Base-by-base conservation (phyloP, 371 early-diverging fungal genomes). In the Syncephalastrum sp. region DNA sequence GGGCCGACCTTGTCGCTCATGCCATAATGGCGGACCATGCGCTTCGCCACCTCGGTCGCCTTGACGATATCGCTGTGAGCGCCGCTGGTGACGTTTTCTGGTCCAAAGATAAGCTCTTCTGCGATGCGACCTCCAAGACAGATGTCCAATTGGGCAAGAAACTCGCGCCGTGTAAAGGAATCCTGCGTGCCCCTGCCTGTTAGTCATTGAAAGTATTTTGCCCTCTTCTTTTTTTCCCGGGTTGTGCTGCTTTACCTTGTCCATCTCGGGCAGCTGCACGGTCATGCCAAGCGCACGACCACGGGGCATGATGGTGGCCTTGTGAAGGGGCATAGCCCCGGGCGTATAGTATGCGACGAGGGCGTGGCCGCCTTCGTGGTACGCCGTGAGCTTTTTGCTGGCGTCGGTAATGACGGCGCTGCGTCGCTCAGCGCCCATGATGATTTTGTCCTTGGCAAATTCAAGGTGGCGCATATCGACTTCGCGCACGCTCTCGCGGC, bases 281-380 rank as follows among this genome's bases (percentile, higher is more conserved):
- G 93, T 92, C 68, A 97, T 86, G 19, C 98, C 98, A 44, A 97
- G 72, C 6, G 93, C 90, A 21, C 82, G 78, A 5, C 98, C 98
- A 29, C 99, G 89, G 8, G 99, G 99, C 79, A 98, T 97, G 44
- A 98, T 93, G 3, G 98, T 98, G 3, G 97, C 98, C 68, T 99
- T 99, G 77, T 98, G 97, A 54, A 99, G 68, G n/a, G 97, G 95
- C 84, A 91, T 85, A 7, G 99, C 96, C 5, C 96, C 96, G 6
- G 87, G 85, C n/a, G 97, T 97, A 75, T 90, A 93, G 60, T 93
- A 82, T 4, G 98, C 98, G 4, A 95, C 96, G 38, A 99, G 76
- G 0, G 99, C 91, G 71, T 99, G 99, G 0, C 99, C 99, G 33
- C 96, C 97, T 73, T 99, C 99, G 67, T 99, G 99, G 65, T 96